A percentile compares a stretch with the other conserved stretches of the same genome.
phyloP scores from a whole-genome alignment of 257 asterid species.

The Nicotiana tabacum region DNA sequence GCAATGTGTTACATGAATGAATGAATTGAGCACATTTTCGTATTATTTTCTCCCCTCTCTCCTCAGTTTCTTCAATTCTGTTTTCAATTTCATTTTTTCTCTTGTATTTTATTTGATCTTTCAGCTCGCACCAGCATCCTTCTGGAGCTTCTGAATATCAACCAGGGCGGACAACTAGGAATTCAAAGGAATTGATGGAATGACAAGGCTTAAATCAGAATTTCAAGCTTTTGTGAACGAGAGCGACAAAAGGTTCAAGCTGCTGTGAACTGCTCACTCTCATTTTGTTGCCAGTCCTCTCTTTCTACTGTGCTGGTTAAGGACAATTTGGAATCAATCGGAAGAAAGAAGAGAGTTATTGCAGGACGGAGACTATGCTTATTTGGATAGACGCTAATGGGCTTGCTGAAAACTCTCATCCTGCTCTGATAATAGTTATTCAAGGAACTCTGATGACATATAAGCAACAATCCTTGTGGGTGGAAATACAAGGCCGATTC shows the following conservation, averaged over 20 bases:
- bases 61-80: neutral
- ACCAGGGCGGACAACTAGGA: neutral
- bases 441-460: neutral
- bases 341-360: neutral
- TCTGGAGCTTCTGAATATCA: neutral
- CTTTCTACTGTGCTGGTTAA: neutral
- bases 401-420: neutral
- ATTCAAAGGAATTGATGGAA: neutral
- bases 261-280: neutral
- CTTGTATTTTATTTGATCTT: neutral
- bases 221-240: neutral
- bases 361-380: neutral
- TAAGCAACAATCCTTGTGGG: neutral
- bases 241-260: neutral
- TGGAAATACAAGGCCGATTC: neutral
- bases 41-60: neutral
- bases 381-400: neutral
- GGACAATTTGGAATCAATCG: neutral
- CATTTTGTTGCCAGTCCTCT: neutral
- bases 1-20: neutral
- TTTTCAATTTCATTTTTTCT: neutral
- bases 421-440: neutral
- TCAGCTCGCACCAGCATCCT: neutral
- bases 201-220: neutral
- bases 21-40: neutral